Base-by-base conservation (phyloP, 179 eudicot species). In the Corrigiola litoralis region DNA sequence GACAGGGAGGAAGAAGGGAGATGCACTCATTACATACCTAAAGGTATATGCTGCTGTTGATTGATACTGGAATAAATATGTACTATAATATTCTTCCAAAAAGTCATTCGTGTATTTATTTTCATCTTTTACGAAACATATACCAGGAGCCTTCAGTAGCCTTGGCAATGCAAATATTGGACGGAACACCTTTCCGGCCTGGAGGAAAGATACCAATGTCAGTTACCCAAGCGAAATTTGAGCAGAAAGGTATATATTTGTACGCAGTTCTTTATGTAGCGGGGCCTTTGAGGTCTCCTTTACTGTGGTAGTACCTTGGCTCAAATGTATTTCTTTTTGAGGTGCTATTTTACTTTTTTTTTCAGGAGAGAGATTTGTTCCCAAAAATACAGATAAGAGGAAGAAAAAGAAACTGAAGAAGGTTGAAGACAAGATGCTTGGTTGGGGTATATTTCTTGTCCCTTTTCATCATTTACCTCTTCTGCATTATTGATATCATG, bases 371-470 rank as follows among this genome's bases (percentile, higher is more conserved):
- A 95, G 62, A 77, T 95, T 95, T 77, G 20, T 86, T 76, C 65
- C 96, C 41, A 95, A 91, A 74, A 89, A 88, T 77, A 54, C 81
- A 21, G 99, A 95, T 85, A 88, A 91, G 79, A 88, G 61, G 72
- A 91, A 91, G 87, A 95, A 95, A 77, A 87, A 58, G 70, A 95
- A 95, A 72, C 81, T 86, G 44, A 84, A 90, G 81, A 88, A 84
- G 79, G 94, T 95, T 63, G 99, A 91, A 79, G 83, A 79, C 25
- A 95, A 91, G 91, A 91, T 95, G 95, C 97, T 95, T 68, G 96
- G 97, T 44, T 95, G 97, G 99, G 97, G 99, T 91, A 86, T 29
- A 74, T 70, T 78, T 54, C 56, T 66, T 11, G 34, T 45, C 59
- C 51, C 54, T 46, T 63, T 33, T 63, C 40, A 18, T 65, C 41